Evolutionary conservation across 768 basidiomycete species (phyloP).

Genomic region (Cystofilobasidium ferigula): DNA sequence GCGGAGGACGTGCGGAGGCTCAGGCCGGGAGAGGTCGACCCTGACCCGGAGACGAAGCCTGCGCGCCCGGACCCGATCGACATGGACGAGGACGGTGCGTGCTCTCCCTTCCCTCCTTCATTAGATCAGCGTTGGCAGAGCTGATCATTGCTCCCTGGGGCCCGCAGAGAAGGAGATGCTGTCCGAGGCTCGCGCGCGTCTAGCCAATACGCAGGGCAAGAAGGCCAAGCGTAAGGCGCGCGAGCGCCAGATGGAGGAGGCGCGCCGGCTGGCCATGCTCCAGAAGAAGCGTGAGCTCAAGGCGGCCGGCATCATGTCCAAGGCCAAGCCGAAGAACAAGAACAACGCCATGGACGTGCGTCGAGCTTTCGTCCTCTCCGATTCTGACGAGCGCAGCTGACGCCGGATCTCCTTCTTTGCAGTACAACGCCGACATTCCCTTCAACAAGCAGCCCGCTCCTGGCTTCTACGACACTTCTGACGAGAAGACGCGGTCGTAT

Average conservation of each 20-base stretch:
- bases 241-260: slow-evolving; percentile 93
- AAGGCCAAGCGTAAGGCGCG: slow-evolving; percentile 98
- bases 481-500: slow-evolving; percentile 76
- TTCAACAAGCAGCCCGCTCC: slow-evolving; percentile 93
- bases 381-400: not conserved
- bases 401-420: not conserved
- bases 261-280: slow-evolving; percentile 78
- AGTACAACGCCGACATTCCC: slow-evolving; percentile 98
- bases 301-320: slow-evolving; percentile 83
- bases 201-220: slow-evolving; percentile 98
- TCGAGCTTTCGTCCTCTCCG: slow-evolving; percentile 21
- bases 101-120: not conserved
- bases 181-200: slow-evolving; percentile 91
- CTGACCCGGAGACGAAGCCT: slow-evolving; percentile 96
- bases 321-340: slow-evolving; percentile 63
- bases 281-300: slow-evolving; percentile 98
- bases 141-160: not conserved
- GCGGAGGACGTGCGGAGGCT: slow-evolving; percentile 85
- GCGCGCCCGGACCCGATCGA: slow-evolving; percentile 98
- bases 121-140: not conserved
- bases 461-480: slow-evolving; percentile 93
- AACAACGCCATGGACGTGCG: slow-evolving; percentile 88
- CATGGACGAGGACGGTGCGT: slow-evolving; percentile 95
- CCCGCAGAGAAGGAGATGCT: slow-evolving; percentile 92
- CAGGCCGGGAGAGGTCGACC: slow-evolving; percentile 93